These are phyloP conservation scores for Pelargonium nanum DNA, from an alignment of 345 rosid genomes.

Conservation along the genomic window DNA sequence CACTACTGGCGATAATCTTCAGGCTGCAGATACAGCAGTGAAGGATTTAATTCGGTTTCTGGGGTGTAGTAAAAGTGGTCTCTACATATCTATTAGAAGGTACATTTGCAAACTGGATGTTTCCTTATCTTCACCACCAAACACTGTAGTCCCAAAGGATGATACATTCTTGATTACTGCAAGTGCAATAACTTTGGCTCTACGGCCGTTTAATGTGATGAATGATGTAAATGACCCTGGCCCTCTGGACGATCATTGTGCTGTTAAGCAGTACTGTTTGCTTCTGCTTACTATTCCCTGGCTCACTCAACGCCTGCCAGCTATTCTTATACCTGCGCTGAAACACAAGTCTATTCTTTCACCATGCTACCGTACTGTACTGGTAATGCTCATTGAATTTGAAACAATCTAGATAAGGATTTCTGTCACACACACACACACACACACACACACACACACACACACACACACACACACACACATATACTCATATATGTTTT, in stretches of 20 bases:
- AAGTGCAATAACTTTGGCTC: conserved; percentile 64
- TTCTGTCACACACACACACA: background rate
- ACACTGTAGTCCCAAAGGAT: conserved; percentile 32
- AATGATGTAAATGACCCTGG: conserved; percentile 21
- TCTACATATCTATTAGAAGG: conserved; percentile 52
- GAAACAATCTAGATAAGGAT: background rate
- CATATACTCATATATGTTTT: too few species aligned
- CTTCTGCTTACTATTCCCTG: conserved; percentile 65
- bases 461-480: too few species aligned
- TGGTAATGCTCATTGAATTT: conserved; percentile 48
- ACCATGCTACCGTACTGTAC: conserved; percentile 54
- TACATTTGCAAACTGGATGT: conserved; percentile 43
- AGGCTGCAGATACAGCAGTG: conserved; percentile 47
- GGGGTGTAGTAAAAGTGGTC: conserved; percentile 59
- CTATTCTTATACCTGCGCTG: conserved; percentile 66
- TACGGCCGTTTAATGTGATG: conserved; percentile 62
- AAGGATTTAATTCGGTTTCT: conserved; percentile 46
- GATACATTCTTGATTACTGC: conserved; percentile 69
- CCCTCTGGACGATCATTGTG: conserved; percentile 21
- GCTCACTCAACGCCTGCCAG: conserved; percentile 60
- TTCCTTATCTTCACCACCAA: conserved; percentile 17
- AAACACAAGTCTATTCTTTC: conserved; percentile 65
- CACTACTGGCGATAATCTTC: conserved; percentile 21
- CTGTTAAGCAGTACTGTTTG: conserved; percentile 45
- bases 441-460: too few species aligned